A percentile compares a stretch with the other conserved stretches of the same genome.
phyloP scores from a whole-genome alignment of 176 grass and related monocot species.

The Bothriochloa decipiens region DNA sequence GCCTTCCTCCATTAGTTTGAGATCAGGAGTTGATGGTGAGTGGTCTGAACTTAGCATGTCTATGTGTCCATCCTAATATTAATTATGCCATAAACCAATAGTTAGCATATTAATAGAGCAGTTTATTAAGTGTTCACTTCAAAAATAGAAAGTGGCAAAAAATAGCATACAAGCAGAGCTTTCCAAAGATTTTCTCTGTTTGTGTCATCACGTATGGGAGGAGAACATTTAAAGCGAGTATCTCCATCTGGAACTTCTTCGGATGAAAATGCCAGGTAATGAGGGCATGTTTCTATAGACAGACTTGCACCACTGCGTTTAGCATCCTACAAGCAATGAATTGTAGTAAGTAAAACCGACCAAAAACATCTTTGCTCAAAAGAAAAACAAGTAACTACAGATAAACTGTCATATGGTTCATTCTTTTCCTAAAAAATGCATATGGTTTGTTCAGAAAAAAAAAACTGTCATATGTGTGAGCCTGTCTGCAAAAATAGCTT shows the following conservation, averaged over 20 bases:
- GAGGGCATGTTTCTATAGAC: conserved; percentile 92
- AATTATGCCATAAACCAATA: conserved; percentile 12
- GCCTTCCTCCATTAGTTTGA: conserved; percentile 93
- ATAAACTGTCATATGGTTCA: background rate
- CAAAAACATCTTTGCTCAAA: background rate
- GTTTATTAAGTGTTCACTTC: background rate
- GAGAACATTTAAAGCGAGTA: conserved; percentile 93
- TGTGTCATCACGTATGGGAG: conserved; percentile 73
- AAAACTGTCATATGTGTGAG: background rate
- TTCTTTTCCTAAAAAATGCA: no score
- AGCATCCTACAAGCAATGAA: conserved; percentile 54
- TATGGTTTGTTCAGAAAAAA: no score
- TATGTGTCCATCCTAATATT: conserved; percentile 77
- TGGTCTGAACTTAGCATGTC: conserved; percentile 99
- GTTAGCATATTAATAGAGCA: background rate
- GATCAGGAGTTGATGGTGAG: conserved; percentile 84
- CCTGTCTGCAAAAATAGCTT: background rate
- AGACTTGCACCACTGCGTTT: conserved; percentile 73
- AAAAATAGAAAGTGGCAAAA: background rate
- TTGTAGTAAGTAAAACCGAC: background rate
- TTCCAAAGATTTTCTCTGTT: conserved; percentile 93
- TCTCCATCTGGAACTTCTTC: conserved; percentile 88
- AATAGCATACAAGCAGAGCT: conserved; percentile 74
- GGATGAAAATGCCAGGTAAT: conserved; percentile 95
- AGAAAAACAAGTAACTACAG: background rate